Evolutionary conservation across 2,329 filamentous ascomycete genomes (phyloP), one percentile per base, ranked within the genome.

Genomic region (Epichloe brachyelytri): DNA sequence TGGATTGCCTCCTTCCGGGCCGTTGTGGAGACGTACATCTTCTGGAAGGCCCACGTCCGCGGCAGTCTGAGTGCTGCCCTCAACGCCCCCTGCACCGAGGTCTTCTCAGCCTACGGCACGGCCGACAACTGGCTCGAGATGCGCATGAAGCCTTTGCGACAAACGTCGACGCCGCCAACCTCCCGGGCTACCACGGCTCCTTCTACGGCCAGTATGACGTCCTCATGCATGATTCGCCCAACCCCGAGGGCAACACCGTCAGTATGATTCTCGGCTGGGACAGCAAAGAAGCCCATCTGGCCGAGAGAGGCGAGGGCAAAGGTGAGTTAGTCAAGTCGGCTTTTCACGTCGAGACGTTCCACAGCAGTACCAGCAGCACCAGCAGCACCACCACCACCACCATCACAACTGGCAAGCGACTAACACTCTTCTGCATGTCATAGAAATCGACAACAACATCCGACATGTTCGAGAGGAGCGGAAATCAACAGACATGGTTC

Each of bases 231-330:
- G 58, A 59, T 3, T 58, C 60, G 33, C 61, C 62, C 17, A 56
- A 58, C 15, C 55, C 63, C 22, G 57, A 61, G 46, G 65, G 61
- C 3, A 58, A 58, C 34, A 62, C 64, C 12, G 65, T 61, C 14
- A 57, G 63, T 49, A 55, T 68, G 53, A 52, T 71, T 22, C 53
- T 70, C 38, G 68, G 68, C 5, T 71, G 68, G 68, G 67, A 71
- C 17, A 67, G 62, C 53, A 66, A 61, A 54, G 65, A 67, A 39
- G 68, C 63, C 19, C 68, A 71, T 55, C 40, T 66, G 34, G 59
- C 62, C 15, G 58, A 68, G 50, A 63, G 60, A 33, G 63, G 59
- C 22, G 58, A 59, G 15, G 61, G 59, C 10, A 66, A 61, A 50
- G 53, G 65, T 65, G 54, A 47, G 63, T 55, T 5, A 4, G 14